Percentiles rank a stretch among this genome's conserved stretches.
These are phyloP conservation scores for Sherardia arvensis DNA, from an alignment of 257 asterid genomes.

Conservation along the genomic window DNA sequence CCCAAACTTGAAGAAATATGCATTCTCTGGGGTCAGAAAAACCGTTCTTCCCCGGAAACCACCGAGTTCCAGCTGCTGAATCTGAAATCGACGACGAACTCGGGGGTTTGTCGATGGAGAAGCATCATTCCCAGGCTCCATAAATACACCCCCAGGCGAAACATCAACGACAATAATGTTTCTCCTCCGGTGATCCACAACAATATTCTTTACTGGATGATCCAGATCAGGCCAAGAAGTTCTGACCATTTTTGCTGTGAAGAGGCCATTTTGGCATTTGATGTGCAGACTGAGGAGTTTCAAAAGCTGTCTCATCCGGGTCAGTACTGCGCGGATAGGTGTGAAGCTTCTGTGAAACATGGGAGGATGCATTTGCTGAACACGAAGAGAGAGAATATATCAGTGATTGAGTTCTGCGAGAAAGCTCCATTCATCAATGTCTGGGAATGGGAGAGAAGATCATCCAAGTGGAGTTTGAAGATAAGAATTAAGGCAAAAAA, in stretches of 20 bases:
- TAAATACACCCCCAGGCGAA: background rate
- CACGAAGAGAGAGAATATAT: no score
- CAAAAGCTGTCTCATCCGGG: background rate
- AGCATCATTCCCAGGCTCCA: background rate
- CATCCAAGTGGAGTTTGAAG: no score
- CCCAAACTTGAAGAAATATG: background rate
- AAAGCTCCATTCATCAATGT: no score
- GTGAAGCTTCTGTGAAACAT: no score
- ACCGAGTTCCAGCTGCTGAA: background rate
- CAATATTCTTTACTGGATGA: constrained; percentile 1
- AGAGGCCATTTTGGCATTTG: background rate
- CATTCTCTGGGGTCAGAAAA: background rate
- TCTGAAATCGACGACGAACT: background rate
- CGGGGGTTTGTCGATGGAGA: background rate
- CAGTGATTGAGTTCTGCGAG: no score
- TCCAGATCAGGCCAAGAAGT: background rate
- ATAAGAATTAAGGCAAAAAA: no score
- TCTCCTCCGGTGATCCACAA: background rate
- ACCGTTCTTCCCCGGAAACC: background rate
- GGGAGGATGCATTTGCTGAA: no score
- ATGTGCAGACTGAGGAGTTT: background rate
- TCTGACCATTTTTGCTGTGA: background rate
- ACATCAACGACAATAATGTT: background rate
- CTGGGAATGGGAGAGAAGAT: no score
- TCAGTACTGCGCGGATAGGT: background rate